These are phyloP conservation scores for Thalassia testudinum DNA, from an alignment of 116 monocot species.

Conservation along the genomic window DNA sequence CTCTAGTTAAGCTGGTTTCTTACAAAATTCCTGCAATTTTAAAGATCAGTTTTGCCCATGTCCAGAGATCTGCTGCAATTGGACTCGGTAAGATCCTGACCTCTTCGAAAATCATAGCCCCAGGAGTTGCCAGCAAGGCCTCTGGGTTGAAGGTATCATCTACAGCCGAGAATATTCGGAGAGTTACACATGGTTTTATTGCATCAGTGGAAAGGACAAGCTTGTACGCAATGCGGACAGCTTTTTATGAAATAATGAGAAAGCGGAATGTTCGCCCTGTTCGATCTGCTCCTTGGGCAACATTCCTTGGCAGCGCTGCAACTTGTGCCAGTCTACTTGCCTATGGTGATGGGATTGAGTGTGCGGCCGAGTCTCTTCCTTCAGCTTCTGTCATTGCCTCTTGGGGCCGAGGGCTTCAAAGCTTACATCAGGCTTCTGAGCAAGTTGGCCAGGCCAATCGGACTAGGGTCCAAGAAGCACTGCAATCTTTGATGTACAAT, in stretches of 20 bases:
- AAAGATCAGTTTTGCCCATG: constrained; percentile 35
- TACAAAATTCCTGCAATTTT: constrained; percentile 47
- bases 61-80: constrained; percentile 45
- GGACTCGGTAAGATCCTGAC: constrained; percentile 46
- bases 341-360: constrained; percentile 73
- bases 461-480: constrained; percentile 30
- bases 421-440: constrained; percentile 37
- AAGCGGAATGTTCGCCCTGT: constrained; percentile 16
- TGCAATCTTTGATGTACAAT: constrained; percentile 30
- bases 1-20: constrained; percentile 52
- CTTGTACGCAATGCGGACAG: constrained; percentile 56
- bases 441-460: constrained; percentile 23
- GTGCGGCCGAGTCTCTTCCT: constrained; percentile 47
- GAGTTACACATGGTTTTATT: constrained; percentile 46
- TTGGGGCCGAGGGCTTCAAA: constrained; percentile 52
- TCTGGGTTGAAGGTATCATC: constrained; percentile 30
- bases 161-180: constrained; percentile 69
- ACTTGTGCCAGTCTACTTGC: constrained; percentile 46
- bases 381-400: constrained; percentile 43
- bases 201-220: constrained; percentile 61
- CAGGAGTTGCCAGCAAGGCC: constrained; percentile 25
- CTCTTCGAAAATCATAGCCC: constrained; percentile 32
- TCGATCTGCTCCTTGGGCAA: constrained; percentile 39
- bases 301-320: constrained; percentile 54
- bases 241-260: constrained; percentile 89